These are phyloP conservation scores for Entomortierella lignicola DNA, from an alignment of 192 early-diverging fungal species.

Conservation along the genomic window DNA sequence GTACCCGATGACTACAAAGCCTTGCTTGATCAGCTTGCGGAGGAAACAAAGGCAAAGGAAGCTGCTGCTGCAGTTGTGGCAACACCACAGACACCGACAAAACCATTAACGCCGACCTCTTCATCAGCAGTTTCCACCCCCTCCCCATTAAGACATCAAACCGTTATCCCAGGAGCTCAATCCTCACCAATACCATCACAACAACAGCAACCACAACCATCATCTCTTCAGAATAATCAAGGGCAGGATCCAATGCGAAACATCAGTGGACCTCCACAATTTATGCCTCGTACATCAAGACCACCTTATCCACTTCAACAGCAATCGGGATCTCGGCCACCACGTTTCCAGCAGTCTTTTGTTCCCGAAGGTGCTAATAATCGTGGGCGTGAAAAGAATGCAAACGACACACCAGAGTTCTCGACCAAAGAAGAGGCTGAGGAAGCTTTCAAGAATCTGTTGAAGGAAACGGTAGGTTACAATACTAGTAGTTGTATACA, in stretches of 20 bases:
- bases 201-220: not conserved
- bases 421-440: slow-evolving; percentile 85
- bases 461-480: slow-evolving; percentile 71
- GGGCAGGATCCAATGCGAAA: not conserved
- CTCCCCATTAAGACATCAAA: slow-evolving; percentile 31
- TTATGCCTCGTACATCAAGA: slow-evolving; percentile 1
- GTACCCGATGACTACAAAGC: slow-evolving; percentile 81
- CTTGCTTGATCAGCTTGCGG: slow-evolving; percentile 48
- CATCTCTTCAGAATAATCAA: slow-evolving; percentile 1
- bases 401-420: slow-evolving; percentile 65
- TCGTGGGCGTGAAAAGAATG: not conserved
- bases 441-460: slow-evolving; percentile 78
- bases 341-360: slow-evolving; percentile 37
- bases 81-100: not conserved
- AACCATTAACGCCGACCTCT: slow-evolving; percentile 16
- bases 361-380: slow-evolving; percentile 12
- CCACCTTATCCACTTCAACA: slow-evolving; percentile 6
- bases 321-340: slow-evolving; percentile 36
- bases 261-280: not conserved
- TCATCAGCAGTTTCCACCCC: slow-evolving; percentile 32
- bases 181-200: not conserved
- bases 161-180: slow-evolving; percentile 10
- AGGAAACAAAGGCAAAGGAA: slow-evolving; percentile 45
- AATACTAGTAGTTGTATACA: too few species aligned
- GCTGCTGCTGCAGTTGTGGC: slow-evolving; percentile 1